Base-by-base conservation (phyloP, 2,329 filamentous ascomycete species). In the Ascochyta pisi region DNA sequence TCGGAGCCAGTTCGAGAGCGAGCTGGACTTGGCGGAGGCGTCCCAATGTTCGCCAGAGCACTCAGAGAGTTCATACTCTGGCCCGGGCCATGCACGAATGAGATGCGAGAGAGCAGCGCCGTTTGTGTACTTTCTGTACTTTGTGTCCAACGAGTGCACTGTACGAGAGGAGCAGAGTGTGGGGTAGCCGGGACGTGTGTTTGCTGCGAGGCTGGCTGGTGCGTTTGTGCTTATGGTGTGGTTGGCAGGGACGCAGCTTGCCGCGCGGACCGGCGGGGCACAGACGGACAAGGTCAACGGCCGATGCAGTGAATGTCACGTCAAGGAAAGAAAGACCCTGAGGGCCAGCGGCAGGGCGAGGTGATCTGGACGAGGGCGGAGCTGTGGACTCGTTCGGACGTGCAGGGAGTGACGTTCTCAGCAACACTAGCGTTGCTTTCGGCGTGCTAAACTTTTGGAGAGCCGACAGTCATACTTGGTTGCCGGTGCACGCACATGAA, bases 11-110 rank as follows among this genome's bases (percentile, higher is more conserved):
- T 82, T 66, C 84, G 82, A 59, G 82, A 82, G 62, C 83, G 82
- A 55, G 78, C 72, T 54, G 79, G 79, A 50, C 75, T 77, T 49
- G 82, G 74, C 57, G 78, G 78, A 63, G 83, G 80, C 62, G 83
- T 82, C 72, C 85, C 84, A 73, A 87, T 85, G 75, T 91, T 87
- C 72, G 92, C 95, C 76, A 97, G 86, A 77, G 96, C 91, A 81
- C 95, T 96, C 82, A 96, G 83, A 71, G 93, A 96, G 87, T 97
- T 97, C 94, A 97, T 97, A 80, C 84, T 90, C 82, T 78, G 77
- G 73, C 69, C 65, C 64, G 71, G 74, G 79, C 78, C 81, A 83
- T 82, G 73, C 53, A 51, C 53, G 12, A n/a, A 23, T 22, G 6
- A 31, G 7, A n/a, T 19, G 37, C 6, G 53, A 31, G 43, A n/a